Conservation (phyloP, 2,329 filamentous ascomycete species). For the Fusarium verrucosum region DNA sequence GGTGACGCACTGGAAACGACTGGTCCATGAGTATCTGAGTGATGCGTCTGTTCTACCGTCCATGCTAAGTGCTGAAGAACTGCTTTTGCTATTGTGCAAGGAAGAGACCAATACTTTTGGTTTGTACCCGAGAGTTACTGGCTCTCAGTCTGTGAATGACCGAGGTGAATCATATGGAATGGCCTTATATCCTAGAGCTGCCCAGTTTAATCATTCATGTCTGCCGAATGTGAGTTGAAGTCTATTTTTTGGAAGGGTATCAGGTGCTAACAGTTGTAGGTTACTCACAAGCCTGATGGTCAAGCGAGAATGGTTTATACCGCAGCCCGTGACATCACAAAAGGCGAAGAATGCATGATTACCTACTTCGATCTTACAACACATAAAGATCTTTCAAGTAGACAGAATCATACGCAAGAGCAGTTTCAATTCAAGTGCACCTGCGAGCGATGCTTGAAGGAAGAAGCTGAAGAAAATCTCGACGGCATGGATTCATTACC, state of each 20-base stretch:
- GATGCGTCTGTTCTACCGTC: slow-evolving; percentile 27
- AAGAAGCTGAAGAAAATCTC: slow-evolving; percentile 39
- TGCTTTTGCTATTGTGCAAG: slow-evolving; percentile 42
- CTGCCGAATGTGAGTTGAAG: slow-evolving; percentile 40
- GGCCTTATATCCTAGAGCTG: slow-evolving; percentile 42
- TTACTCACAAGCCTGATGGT: slow-evolving; percentile 40
- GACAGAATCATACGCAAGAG: slow-evolving; percentile 29
- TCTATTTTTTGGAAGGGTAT: accelerated
- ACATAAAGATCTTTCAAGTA: slow-evolving; percentile 19
- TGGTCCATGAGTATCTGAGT: slow-evolving; percentile 39
- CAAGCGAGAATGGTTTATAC: slow-evolving; percentile 43
- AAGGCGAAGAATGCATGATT: slow-evolving; percentile 43
- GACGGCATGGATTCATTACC: slow-evolving; percentile 35
- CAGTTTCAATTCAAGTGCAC: slow-evolving; percentile 43
- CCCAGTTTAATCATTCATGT: slow-evolving; percentile 47
- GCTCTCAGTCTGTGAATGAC: slow-evolving; percentile 27
- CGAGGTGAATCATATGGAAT: slow-evolving; percentile 43
- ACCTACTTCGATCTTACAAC: slow-evolving; percentile 43
- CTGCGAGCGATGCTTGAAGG: slow-evolving; percentile 39
- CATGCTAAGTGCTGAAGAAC: slow-evolving; percentile 27
- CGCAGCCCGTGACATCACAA: slow-evolving; percentile 37
- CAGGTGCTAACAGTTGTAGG: slow-evolving; percentile 21
- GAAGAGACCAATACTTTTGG: slow-evolving; percentile 47
- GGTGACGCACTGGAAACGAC: slow-evolving; percentile 39
- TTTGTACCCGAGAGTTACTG: slow-evolving; percentile 39